phyloP scores from a whole-genome alignment of 257 asterid genomes.

The Marsdenia floribunda region DNA sequence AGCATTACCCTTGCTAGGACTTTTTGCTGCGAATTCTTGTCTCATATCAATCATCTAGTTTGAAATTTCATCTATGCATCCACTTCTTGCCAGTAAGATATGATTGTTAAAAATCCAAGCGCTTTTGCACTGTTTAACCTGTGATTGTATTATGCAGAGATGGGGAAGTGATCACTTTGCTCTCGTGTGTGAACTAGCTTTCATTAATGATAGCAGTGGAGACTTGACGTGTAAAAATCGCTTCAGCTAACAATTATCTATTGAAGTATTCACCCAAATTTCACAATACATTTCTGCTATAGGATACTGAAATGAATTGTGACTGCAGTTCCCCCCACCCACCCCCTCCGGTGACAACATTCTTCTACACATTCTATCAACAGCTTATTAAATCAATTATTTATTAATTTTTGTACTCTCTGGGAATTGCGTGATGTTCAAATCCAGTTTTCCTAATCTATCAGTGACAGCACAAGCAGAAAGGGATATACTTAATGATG shows the following conservation, averaged over 20 bases:
- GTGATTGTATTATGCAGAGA: constrained; percentile 40
- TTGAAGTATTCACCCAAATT: not conserved
- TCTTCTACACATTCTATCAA: not conserved
- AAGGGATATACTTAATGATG: not conserved
- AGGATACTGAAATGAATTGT: not conserved
- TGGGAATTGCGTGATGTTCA: not conserved
- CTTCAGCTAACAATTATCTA: not conserved
- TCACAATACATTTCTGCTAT: not conserved
- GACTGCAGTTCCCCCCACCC: not conserved
- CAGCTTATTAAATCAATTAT: not conserved
- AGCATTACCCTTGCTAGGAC: not conserved
- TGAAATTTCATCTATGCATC: not conserved
- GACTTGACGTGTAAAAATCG: constrained; percentile 3
- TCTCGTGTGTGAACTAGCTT: constrained; percentile 82
- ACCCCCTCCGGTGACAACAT: not conserved
- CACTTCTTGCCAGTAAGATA: not conserved
- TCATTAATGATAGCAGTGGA: constrained; percentile 30
- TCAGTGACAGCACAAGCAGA: not conserved
- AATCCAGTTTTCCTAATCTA: not conserved
- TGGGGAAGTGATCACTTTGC: constrained; percentile 97
- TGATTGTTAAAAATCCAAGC: not conserved
- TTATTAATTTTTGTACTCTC: not conserved
- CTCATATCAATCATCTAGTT: not conserved
- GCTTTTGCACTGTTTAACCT: not conserved
- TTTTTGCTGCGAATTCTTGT: not conserved